Evolutionary conservation across 1,284 basidiomycete genomes (phyloP).

Genomic region (Pulveroboletus sp.): DNA sequence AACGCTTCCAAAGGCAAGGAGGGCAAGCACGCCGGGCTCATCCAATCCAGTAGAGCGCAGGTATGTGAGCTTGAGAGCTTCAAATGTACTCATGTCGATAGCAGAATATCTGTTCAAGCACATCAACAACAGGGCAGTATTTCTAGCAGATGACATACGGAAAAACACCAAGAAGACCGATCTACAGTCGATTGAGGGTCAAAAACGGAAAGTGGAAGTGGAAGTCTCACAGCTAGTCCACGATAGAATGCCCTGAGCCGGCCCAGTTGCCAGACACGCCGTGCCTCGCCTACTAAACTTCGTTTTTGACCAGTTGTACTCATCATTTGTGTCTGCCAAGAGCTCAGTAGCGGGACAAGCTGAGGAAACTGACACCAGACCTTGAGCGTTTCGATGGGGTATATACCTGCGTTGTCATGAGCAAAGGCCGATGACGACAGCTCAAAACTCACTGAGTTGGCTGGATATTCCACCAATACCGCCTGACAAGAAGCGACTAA

Average conservation of each 20-base stretch:
- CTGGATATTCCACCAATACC: slow-evolving; percentile 94
- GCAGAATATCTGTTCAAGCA: slow-evolving; percentile 62
- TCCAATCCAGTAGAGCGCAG: slow-evolving; percentile 75
- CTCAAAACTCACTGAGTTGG: slow-evolving; percentile 72
- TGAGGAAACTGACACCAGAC: slow-evolving; percentile 33
- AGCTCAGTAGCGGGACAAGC: slow-evolving; percentile 3
- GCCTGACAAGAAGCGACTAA: slow-evolving; percentile 91
- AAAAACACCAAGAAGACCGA: slow-evolving; percentile 87
- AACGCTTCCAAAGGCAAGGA: slow-evolving; percentile 84
- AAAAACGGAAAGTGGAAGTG: slow-evolving; percentile 6
- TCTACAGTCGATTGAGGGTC: slow-evolving; percentile 43
- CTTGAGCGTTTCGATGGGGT: slow-evolving; percentile 87
- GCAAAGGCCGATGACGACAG: not conserved
- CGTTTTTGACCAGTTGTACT: slow-evolving; percentile 68
- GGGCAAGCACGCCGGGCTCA: slow-evolving; percentile 79
- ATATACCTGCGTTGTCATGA: slow-evolving; percentile 62
- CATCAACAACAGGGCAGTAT: not conserved
- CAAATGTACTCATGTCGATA: slow-evolving; percentile 95
- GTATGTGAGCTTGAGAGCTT: slow-evolving; percentile 85
- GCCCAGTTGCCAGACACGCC: slow-evolving; percentile 76
- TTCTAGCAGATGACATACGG: slow-evolving; percentile 49
- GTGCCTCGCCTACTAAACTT: slow-evolving; percentile 57
- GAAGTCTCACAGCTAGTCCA: slow-evolving; percentile 73
- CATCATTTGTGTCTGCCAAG: slow-evolving; percentile 86
- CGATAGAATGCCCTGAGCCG: slow-evolving; percentile 86